Evolutionary conservation across 139 green algal species (phyloP), one percentile per base, ranked within the genome.

Genomic region (Chlamydomonas eustigma): DNA sequence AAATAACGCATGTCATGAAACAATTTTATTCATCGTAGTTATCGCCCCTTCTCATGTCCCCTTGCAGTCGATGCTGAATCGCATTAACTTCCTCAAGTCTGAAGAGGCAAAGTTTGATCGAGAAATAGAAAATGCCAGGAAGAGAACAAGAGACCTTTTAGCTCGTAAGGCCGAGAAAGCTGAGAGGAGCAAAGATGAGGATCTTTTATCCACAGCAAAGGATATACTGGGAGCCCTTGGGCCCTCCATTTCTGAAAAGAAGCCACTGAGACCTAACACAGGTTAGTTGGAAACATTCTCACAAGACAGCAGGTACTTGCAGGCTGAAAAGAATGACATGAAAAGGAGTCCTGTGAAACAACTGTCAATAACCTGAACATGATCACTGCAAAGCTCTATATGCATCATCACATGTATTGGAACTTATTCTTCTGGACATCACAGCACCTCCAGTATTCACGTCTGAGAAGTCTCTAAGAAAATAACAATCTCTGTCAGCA

Each of bases 41-140:
- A 4, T 28, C 12, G 22, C 6, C 8, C 18, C 52, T 6, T 68
- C 34, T 22, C 18, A 5, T 22, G 6, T 68, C n/a, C 34, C 22
- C n/a, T 28, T 31, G 12, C 63, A 78, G 71, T n/a, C 34, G 18
- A 52, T 77, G 72, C 50, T 77, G 50, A 77, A 77, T 51, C 72
- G 72, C 44, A 77, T 77, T 25, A 36, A n/a, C 35, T 70, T 71
- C 6, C 72, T 77, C 24, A 32, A 70, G 32, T 36, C 5, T 24
- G 72, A 77, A 34, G 72, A 77, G 33, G 50, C 72, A 6, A 77
- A 77, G 72, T 32, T 70, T 50, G 72, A 77, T 36, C 32, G 72
- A 6, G 72, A 77, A 34, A 77, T 77, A 30, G 50, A 77, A 2
- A 51, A 51, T 30, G 50, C 51, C 1, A 39, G 25, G 37, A 39